These are phyloP conservation scores for Syncephalastrum sp. DNA, from an alignment of 371 early-diverging fungal genomes.

Conservation along the genomic window DNA sequence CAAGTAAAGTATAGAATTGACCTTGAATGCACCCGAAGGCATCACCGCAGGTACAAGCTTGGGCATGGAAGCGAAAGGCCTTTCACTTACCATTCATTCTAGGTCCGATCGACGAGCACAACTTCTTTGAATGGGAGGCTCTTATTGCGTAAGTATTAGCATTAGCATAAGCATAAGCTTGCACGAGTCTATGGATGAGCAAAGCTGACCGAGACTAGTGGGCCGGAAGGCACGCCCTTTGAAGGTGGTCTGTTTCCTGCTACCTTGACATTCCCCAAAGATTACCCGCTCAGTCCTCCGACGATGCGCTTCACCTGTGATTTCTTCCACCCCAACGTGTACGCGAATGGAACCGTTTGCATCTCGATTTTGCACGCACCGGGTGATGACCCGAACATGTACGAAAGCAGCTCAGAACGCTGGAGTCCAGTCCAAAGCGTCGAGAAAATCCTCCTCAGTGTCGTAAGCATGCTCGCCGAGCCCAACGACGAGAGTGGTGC, in stretches of 20 bases:
- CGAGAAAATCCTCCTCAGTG: slow-evolving; percentile 94
- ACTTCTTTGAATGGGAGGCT: slow-evolving; percentile 97
- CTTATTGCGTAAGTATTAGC: slow-evolving; percentile 74
- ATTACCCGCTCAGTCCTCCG: slow-evolving; percentile 96
- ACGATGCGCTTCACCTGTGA: slow-evolving; percentile 88
- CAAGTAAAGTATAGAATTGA: slow-evolving; percentile 67
- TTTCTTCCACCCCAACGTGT: slow-evolving; percentile 97
- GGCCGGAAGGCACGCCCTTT: slow-evolving; percentile 94
- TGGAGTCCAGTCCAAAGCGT: slow-evolving; percentile 98
- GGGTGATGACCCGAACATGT: slow-evolving; percentile 97
- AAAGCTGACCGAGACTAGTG: slow-evolving; percentile 45
- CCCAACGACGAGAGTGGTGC: slow-evolving; percentile 99
- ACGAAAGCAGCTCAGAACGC: slow-evolving; percentile 89
- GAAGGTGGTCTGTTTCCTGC: slow-evolving; percentile 88
- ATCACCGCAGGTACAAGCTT: slow-evolving; percentile 80
- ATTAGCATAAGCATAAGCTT: too few species aligned
- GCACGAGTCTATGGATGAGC: too few species aligned
- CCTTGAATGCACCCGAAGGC: slow-evolving; percentile 94
- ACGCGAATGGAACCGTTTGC: slow-evolving; percentile 97
- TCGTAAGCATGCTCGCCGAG: slow-evolving; percentile 95
- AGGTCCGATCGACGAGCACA: slow-evolving; percentile 89
- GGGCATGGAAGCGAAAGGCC: neutral
- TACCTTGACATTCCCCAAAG: slow-evolving; percentile 85
- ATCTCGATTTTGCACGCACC: slow-evolving; percentile 99
- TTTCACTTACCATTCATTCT: slow-evolving; percentile 5